These are phyloP conservation scores for Lactarius vividus DNA, from an alignment of 768 basidiomycete species.

Conservation along the genomic window DNA sequence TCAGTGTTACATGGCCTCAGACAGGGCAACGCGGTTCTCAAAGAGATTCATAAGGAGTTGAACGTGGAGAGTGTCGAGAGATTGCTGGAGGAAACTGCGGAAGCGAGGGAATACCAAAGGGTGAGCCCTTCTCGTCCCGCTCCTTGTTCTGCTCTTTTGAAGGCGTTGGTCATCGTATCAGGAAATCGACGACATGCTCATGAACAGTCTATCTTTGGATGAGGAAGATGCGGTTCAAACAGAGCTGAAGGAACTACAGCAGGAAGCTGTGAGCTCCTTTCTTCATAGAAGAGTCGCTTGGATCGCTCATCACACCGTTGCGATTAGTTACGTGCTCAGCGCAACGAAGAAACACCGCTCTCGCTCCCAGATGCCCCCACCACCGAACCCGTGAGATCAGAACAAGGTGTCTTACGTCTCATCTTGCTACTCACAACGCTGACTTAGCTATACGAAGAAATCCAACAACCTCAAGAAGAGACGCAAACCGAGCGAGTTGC, in stretches of 20 bases:
- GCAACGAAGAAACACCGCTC: constrained; percentile 33
- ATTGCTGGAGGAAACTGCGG: constrained; percentile 87
- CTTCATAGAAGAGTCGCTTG: not conserved
- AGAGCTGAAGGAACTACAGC: constrained; percentile 72
- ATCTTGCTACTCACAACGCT: not conserved
- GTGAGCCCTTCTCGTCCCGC: constrained; percentile 42
- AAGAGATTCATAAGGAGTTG: constrained; percentile 93
- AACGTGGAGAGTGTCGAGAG: constrained; percentile 91
- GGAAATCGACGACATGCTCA: constrained; percentile 90
- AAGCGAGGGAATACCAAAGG: constrained; percentile 88
- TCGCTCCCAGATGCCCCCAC: constrained; percentile 56
- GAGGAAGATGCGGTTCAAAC: constrained; percentile 93
- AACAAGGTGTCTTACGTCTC: constrained; percentile 35
- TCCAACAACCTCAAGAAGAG: constrained; percentile 2
- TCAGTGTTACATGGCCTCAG: constrained; percentile 90
- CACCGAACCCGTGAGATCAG: constrained; percentile 38
- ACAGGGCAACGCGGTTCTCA: constrained; percentile 91
- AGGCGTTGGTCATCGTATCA: constrained; percentile 34
- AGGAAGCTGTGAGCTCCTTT: constrained; percentile 48
- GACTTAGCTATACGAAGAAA: constrained; percentile 10
- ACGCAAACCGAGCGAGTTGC: constrained; percentile 31
- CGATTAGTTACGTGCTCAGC: constrained; percentile 13
- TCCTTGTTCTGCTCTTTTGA: not conserved
- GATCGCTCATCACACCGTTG: constrained; percentile 34
- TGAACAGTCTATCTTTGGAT: constrained; percentile 76